Evolutionary conservation across 257 asterid species (phyloP), one percentile per base, ranked within the genome.

Genomic region (Capsicum rhomboideum): DNA sequence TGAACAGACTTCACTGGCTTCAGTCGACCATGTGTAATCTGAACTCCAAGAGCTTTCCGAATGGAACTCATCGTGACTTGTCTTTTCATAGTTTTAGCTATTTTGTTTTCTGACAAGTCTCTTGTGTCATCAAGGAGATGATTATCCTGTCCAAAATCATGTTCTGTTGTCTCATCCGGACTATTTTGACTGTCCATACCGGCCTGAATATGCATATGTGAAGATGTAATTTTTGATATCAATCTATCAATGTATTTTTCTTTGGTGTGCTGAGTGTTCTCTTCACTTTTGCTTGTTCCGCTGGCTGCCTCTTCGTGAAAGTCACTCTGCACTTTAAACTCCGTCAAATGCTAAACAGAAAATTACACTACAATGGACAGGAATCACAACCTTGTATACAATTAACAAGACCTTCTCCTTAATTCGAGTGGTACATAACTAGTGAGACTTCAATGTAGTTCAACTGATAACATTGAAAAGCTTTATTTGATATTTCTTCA

Each of bases 1-100:
- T 86, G 89, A 52, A 88, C 90, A 34, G 98, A 93, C 82, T 90
- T 92, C 29, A 52, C 87, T 21, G 93, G 93, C 85, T 90, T 94
- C 68, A 92, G 80, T 83, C 90, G 85, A 85, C 91, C 86, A 87
- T 86, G 88, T 16, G 85, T 84, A 40, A 89, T 88, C 83, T 90
- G 93, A 80, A 85, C 78, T 78, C 91, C 89, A 6, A 85, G 89
- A 16, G 82, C 89, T 84, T 87, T 89, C 78, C 88, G 80, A 23
- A 81, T 86, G 42, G 90, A 84, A 46, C 90, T 87, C 90, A 86
- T 85, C n/a, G 88, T 85, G 61, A 83, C 87, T 82, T 85, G 87
- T 82, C 91, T 89, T 85, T 82, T 86, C 34, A 79, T 68, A 23
- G 82, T 82, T 68, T 61, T 80, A 49, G 89, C 88, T 83, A 20